Conservation (phyloP, 129 eudicot species). For the Ambrosia trifida region DNA sequence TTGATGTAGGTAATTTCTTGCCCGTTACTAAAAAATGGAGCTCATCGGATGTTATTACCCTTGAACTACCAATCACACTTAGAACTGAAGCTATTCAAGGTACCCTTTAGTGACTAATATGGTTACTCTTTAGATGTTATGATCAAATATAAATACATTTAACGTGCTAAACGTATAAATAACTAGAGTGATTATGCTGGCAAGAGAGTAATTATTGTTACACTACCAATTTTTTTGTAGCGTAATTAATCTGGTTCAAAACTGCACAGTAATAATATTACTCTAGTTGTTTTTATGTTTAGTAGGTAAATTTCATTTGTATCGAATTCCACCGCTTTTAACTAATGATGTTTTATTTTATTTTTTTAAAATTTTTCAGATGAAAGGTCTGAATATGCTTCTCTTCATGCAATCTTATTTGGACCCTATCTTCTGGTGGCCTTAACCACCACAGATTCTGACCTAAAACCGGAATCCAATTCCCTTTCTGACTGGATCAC, state of each 20-base stretch:
- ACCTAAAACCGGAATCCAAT: slow-evolving; percentile 42
- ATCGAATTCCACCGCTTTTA: neutral
- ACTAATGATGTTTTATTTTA: too few relatives aligned
- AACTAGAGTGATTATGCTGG: too few relatives aligned
- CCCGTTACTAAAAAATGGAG: slow-evolving; percentile 59
- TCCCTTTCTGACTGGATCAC: slow-evolving; percentile 58
- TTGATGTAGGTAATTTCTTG: slow-evolving; percentile 64
- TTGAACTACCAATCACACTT: slow-evolving; percentile 63
- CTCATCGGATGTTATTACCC: slow-evolving; percentile 52
- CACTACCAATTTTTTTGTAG: too few relatives aligned
- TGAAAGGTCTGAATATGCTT: slow-evolving; percentile 62
- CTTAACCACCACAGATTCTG: slow-evolving; percentile 48
- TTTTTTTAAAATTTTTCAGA: slow-evolving; percentile 37
- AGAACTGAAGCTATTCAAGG: slow-evolving; percentile 80
- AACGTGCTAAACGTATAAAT: too few relatives aligned
- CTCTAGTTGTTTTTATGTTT: too few relatives aligned
- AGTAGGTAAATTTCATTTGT: too few relatives aligned
- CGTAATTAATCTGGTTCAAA: too few relatives aligned
- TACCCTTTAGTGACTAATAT: slow-evolving; percentile 6
- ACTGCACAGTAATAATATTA: too few relatives aligned
- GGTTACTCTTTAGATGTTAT: too few relatives aligned
- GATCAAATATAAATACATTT: too few relatives aligned
- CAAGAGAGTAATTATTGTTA: too few relatives aligned
- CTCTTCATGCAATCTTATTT: slow-evolving; percentile 72
- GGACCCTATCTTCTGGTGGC: slow-evolving; percentile 96